Conservation (phyloP, 345 rosid species). For the Limnanthes douglasii region DNA sequence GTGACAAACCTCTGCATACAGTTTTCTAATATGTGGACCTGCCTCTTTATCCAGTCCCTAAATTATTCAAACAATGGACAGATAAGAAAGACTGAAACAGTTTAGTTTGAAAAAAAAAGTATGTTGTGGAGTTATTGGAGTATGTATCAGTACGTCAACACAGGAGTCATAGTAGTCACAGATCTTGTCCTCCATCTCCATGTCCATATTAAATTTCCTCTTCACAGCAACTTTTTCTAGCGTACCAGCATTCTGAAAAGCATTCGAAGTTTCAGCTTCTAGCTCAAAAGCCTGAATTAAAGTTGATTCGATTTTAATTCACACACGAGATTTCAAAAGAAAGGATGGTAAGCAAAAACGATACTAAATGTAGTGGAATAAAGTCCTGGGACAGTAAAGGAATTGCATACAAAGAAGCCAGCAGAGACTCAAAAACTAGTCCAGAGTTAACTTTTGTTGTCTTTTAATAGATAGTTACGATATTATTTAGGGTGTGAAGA, state of each 20-base stretch:
- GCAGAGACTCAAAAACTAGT: too few species aligned
- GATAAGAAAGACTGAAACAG: conserved; percentile 9
- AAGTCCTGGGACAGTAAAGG: too few species aligned
- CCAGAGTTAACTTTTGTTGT: too few species aligned
- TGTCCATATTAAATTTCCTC: conserved; percentile 55
- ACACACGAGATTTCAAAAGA: too few species aligned
- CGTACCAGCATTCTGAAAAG: conserved; percentile 42
- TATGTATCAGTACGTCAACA: conserved; percentile 45
- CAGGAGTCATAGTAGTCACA: conserved; percentile 92
- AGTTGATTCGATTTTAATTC: too few species aligned
- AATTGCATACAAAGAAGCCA: too few species aligned
- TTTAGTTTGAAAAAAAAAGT: conserved; percentile 5
- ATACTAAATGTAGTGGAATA: neutral
- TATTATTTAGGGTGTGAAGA: too few species aligned
- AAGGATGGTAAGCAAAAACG: conserved; percentile 4
- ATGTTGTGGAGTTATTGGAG: conserved; percentile 2
- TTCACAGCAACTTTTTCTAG: conserved; percentile 33
- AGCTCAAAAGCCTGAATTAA: conserved; percentile 44
- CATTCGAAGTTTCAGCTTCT: conserved; percentile 52
- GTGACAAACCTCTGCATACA: conserved; percentile 56
- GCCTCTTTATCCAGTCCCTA: conserved; percentile 89
- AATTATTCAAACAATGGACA: conserved; percentile 7
- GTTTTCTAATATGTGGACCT: conserved; percentile 76
- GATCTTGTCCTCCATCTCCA: conserved; percentile 62
- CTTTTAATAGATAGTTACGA: too few species aligned